Evolutionary conservation across 1,284 basidiomycete species (phyloP), one percentile per base, ranked within the genome.

Genomic region (Stygiomarasmius scandens): DNA sequence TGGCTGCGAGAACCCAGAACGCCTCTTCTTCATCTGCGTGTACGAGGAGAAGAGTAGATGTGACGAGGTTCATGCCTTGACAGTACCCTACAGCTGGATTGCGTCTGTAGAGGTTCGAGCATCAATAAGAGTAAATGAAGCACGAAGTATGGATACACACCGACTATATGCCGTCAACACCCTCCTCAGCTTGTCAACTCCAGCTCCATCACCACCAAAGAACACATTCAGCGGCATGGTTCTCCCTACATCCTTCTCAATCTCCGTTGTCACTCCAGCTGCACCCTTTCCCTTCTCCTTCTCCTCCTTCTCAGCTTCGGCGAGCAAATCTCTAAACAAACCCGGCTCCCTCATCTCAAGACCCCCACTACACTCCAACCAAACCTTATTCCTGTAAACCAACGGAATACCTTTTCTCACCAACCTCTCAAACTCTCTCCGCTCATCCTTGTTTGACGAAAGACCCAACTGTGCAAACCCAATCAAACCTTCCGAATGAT

Each of bases 191-290:
- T 99, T 99, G 52, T 89, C 83, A 8, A 98, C 95, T 1, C 97
- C 97, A 0, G 89, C 92, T 0, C 96, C 96, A 68, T 96, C 93
- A 1, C 95, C 92, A 0, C 95, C 96, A 73, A 98, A 99, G 76
- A 96, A 99, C 34, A 98, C 83, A 68, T 98, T 98, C 44, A 96
- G 77, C 0, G 96, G 96, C 89, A 98, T 97, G 43, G 93, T 96
- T 71, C 94, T 74, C 55, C 89, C 86, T 0, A 98, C 92, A 67
- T 98, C 96, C 74, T 98, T 96, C 76, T 96, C 95, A 61, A 99
- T 98, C 76, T 99, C 96, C 45, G 69, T 72, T 50, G 86, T 82
- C 0, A 91, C 86, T 45, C 83, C 80, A 22, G 76, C 79, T 14
- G 76, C 77, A 43, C 81, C 47, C 3, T 48, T 53, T 19, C 50